Percentiles rank a stretch among this genome's conserved stretches.
These are phyloP conservation scores for Arthrocladium fulminans DNA, from an alignment of 2,329 filamentous ascomycete species.

Conservation along the genomic window DNA sequence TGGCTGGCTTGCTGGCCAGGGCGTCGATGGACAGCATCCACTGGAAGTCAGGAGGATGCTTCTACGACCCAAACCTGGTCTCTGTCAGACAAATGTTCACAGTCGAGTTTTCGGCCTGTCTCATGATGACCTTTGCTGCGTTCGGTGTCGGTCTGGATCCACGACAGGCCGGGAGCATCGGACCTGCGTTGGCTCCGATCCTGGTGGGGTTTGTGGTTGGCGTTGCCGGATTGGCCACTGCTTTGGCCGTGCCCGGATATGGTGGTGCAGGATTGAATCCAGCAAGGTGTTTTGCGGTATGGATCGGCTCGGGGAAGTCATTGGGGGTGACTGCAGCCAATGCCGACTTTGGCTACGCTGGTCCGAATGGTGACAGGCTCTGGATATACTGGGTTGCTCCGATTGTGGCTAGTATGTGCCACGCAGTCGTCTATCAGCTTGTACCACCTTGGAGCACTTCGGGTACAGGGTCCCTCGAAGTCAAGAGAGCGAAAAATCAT, in stretches of 20 bases:
- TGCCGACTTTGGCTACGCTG: slow-evolving; percentile 21
- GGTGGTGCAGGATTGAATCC: slow-evolving; percentile 39
- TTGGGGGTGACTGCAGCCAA: not conserved
- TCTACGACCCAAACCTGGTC: slow-evolving; percentile 30
- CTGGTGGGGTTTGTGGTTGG: slow-evolving; percentile 39
- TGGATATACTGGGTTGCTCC: slow-evolving; percentile 34
- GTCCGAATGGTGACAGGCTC: slow-evolving; percentile 27
- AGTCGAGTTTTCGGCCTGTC: slow-evolving; percentile 40
- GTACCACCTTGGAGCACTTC: slow-evolving; percentile 18
- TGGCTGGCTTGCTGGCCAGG: slow-evolving; percentile 38
- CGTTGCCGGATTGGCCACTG: slow-evolving; percentile 31
- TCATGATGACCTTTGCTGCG: slow-evolving; percentile 41
- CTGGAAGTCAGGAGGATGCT: slow-evolving; percentile 33
- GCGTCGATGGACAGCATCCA: slow-evolving; percentile 28
- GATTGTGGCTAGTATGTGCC: slow-evolving; percentile 25
- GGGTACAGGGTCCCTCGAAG: not conserved
- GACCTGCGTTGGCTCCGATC: slow-evolving; percentile 41
- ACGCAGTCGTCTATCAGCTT: slow-evolving; percentile 27
- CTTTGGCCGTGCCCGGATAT: slow-evolving; percentile 34
- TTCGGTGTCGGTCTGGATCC: slow-evolving; percentile 49
- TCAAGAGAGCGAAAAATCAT: not conserved
- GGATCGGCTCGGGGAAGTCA: slow-evolving; percentile 1
- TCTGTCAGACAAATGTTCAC: slow-evolving; percentile 36
- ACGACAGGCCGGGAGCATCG: slow-evolving; percentile 41
- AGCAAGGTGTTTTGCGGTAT: slow-evolving; percentile 38